These are phyloP conservation scores for Ceratocystis papillata DNA, from an alignment of 2,329 filamentous ascomycete species.

Conservation along the genomic window DNA sequence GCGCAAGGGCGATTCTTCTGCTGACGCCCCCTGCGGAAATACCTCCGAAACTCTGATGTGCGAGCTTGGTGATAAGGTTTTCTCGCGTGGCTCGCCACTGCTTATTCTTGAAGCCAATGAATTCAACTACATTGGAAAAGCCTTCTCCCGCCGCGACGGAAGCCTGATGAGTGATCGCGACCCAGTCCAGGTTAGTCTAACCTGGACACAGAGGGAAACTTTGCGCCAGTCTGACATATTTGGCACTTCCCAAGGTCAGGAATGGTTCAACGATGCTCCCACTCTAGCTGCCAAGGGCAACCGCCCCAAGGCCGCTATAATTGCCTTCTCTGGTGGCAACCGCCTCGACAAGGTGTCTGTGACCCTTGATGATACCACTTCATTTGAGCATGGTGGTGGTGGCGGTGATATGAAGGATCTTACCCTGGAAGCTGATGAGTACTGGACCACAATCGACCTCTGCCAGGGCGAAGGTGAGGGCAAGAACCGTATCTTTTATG, in stretches of 20 bases:
- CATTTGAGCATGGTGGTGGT: constrained; percentile 42
- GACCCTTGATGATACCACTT: constrained; percentile 39
- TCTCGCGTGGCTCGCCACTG: constrained; percentile 44
- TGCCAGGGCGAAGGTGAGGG: constrained; percentile 40
- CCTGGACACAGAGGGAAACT: constrained; percentile 33
- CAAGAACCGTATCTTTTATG: constrained; percentile 45
- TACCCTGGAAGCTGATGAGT: constrained; percentile 37
- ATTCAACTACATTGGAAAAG: constrained; percentile 45
- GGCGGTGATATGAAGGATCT: constrained; percentile 39
- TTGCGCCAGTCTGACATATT: constrained; percentile 38
- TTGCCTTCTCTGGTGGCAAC: constrained; percentile 39
- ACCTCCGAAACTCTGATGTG: constrained; percentile 45
- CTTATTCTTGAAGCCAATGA: constrained; percentile 38
- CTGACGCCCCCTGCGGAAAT: constrained; percentile 43
- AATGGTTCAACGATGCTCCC: constrained; percentile 47
- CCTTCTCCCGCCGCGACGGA: constrained; percentile 48
- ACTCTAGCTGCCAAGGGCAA: constrained; percentile 30
- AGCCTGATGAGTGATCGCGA: constrained; percentile 54
- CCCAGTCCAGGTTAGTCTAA: constrained; percentile 45
- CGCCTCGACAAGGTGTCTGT: constrained; percentile 44
- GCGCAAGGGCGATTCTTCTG: constrained; percentile 37
- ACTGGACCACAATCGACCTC: constrained; percentile 39
- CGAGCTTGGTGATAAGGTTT: constrained; percentile 57
- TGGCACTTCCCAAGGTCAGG: constrained; percentile 39
- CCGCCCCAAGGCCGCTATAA: constrained; percentile 31